Conservation (phyloP, 495 filamentous ascomycete species). For the Aspergillus nanangensis region DNA sequence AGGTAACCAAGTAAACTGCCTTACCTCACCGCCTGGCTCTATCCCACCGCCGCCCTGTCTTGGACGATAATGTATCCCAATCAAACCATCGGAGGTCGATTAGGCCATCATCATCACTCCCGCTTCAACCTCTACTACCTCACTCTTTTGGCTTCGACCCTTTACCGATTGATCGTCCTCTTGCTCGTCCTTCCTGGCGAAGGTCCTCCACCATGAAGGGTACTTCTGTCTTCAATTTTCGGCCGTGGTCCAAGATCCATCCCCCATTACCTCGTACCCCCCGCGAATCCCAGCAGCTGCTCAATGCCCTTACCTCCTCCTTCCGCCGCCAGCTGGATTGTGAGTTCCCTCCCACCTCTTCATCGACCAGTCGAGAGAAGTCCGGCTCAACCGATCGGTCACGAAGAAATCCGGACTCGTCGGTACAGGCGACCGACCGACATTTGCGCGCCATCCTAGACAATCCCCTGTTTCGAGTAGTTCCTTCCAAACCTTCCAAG, state of each 20-base stretch:
- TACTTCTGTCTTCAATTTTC: conserved; percentile 35
- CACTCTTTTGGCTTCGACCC: too few species aligned
- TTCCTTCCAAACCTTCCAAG: conserved; percentile 17
- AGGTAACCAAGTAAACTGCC: too few species aligned
- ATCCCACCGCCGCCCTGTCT: too few species aligned
- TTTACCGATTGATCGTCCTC: conserved; percentile 1
- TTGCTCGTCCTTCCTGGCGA: conserved; percentile 5
- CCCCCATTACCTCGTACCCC: conserved; percentile 62
- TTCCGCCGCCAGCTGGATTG: conserved; percentile 70
- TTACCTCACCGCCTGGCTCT: too few species aligned
- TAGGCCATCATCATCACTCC: too few species aligned
- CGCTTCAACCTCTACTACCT: too few species aligned
- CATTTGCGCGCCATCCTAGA: conserved; percentile 64
- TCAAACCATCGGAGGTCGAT: too few species aligned
- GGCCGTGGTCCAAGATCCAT: conserved; percentile 58
- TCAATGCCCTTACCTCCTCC: conserved; percentile 66
- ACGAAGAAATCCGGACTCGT: conserved; percentile 21
- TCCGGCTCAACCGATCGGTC: conserved; percentile 2
- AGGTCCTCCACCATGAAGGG: conserved; percentile 34
- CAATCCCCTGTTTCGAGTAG: conserved; percentile 56
- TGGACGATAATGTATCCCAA: too few species aligned
- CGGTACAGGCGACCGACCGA: conserved; percentile 39
- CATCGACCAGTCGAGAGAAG: conserved; percentile 16
- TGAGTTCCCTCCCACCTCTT: conserved; percentile 49
- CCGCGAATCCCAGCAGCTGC: conserved; percentile 63